Conservation (phyloP, 148 eudicot species). For the Vaccinium darrowii region DNA sequence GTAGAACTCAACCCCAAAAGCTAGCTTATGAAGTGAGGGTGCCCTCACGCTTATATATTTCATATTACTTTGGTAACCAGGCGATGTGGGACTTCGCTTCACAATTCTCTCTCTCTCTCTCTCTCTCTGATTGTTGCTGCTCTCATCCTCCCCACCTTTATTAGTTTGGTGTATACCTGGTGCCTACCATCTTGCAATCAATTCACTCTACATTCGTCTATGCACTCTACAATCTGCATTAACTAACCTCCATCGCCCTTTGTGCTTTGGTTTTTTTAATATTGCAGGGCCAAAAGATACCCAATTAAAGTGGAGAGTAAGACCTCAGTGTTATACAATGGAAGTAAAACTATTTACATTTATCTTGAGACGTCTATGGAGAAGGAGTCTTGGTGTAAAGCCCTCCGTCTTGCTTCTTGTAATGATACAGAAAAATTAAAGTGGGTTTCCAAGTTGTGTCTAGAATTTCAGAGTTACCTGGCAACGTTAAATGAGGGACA, state of each 20-base stretch:
- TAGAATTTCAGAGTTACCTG: conserved; percentile 67
- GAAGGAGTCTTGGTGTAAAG: conserved; percentile 97
- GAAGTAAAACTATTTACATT: conserved; percentile 60
- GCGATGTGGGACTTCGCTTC: too few species aligned
- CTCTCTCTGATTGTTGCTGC: too few species aligned
- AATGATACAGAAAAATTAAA: conserved; percentile 49
- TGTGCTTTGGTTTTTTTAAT: not conserved
- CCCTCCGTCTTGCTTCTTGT: conserved; percentile 86
- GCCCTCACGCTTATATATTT: too few species aligned
- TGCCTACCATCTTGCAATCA: not conserved
- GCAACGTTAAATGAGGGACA: conserved; percentile 64
- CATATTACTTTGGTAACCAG: too few species aligned
- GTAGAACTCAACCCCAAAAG: too few species aligned
- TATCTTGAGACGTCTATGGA: conserved; percentile 84
- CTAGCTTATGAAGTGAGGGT: too few species aligned
- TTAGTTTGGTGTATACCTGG: not conserved
- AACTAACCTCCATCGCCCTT: not conserved
- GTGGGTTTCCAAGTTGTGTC: conserved; percentile 58
- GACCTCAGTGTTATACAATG: conserved; percentile 48
- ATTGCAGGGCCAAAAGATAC: conserved; percentile 80
- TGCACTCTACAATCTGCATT: not conserved
- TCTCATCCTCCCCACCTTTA: too few species aligned
- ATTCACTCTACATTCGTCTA: not conserved
- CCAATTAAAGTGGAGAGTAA: conserved; percentile 84
- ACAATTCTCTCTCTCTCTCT: too few species aligned